Base-by-base conservation (phyloP, 352 stramenopile species). In the Phytopythium oedochilum region DNA sequence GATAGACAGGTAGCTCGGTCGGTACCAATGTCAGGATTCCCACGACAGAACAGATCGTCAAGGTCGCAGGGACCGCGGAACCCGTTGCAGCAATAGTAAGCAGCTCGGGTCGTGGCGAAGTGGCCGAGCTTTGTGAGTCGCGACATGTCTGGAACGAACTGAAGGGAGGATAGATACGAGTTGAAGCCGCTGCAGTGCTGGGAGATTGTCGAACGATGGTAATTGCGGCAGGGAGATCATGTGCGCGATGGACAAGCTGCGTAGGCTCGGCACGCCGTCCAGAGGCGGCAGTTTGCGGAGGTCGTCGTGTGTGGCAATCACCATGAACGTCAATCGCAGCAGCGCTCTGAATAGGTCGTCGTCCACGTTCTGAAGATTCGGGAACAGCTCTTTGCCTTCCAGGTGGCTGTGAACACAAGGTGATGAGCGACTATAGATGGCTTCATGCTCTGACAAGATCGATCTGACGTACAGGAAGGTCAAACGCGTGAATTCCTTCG, bases 21-120 rank as follows among this genome's bases (percentile, higher is more conserved):
- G 12, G 62, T 43, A 0, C 56, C 51, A 5, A 57, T 48, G 1
- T 23, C 46, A 14, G 25, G 20, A 15, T 63, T 56, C 15, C 43
- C 50, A 25, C 48, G 36, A 26, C 66, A 75, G 20, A 64, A 59
- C 1, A 26, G 10, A 15, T 61, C 34, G 1, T 25, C 52, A 11
- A 74, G 38, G n/a, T 74, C 56, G 25, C 70, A 78, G 0, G 22
- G 3, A 6, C 70, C 59, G 12, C 71, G 26, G 42, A 61, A 64
- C 0, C 70, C 70, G 34, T 77, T 71, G 65, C 68, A 80, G 39
- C 70, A 77, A 15, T 67, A 23, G 18, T 49, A 62, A n/a, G 35
- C 62, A 7, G 14, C 49, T 3, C 34, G 49, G 26, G 56, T 60
- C 20, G 74, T 25, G 0, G 53, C 42, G 10, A 80, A 56, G 1